A percentile compares a stretch with the other conserved stretches of the same genome.
Conservation (phyloP, 2,329 filamentous ascomycete species). For the Alternaria burnsii region DNA sequence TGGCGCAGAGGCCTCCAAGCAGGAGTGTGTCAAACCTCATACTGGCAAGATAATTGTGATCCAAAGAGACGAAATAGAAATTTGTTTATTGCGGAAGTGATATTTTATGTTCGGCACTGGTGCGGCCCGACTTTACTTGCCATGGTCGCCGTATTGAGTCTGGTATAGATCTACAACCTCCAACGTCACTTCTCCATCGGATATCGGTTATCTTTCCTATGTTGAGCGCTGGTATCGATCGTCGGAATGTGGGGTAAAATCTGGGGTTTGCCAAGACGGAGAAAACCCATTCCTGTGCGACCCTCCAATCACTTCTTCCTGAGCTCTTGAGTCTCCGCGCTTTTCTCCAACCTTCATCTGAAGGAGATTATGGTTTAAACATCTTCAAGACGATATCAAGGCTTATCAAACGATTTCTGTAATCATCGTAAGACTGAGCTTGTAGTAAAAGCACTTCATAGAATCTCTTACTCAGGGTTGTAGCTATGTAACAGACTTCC, state of each 20-base stretch:
- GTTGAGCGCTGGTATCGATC: neutral
- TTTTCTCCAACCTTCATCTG: neutral
- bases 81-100: neutral
- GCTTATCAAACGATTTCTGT: too few species aligned
- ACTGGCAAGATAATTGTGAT: too few species aligned
- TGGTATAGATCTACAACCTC: neutral
- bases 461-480: too few species aligned
- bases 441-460: too few species aligned
- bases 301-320: neutral
- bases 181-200: neutral
- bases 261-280: neutral
- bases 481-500: too few species aligned
- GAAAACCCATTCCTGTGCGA: neutral
- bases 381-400: neutral
- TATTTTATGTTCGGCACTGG: neutral
- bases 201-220: neutral
- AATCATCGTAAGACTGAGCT: too few species aligned
- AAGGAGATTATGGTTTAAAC: neutral
- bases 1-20: neutral
- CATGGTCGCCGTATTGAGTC: neutral
- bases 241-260: neutral
- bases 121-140: neutral
- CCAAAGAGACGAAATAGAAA: too few species aligned
- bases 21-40: neutral
- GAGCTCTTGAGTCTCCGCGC: neutral